Evolutionary conservation across 768 basidiomycete genomes (phyloP).

Genomic region (Fomitopsis pulvina): DNA sequence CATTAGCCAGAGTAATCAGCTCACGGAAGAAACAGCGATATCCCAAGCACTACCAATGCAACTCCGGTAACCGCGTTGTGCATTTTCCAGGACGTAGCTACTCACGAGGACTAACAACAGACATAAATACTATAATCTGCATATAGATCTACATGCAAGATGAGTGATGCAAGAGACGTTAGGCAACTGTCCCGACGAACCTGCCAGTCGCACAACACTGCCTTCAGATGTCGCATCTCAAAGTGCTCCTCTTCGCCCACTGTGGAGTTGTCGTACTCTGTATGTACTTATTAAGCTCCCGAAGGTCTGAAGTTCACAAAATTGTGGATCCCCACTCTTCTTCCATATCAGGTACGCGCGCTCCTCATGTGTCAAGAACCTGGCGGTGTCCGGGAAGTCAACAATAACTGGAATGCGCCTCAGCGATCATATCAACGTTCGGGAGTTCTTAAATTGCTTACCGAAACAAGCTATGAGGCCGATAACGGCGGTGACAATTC

Average conservation of each 20-base stretch:
- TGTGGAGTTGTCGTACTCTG: conserved; percentile 50
- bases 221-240: conserved; percentile 43
- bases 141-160: conserved; percentile 21
- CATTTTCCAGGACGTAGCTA: conserved; percentile 5
- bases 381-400: conserved; percentile 54
- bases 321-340: conserved; percentile 39
- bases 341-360: conserved; percentile 45
- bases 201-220: conserved; percentile 61
- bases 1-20: conserved; percentile 23
- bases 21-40: conserved; percentile 65
- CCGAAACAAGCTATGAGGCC: conserved; percentile 47
- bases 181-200: conserved; percentile 23
- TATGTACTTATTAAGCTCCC: background rate
- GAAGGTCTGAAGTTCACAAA: background rate
- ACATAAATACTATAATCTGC: conserved; percentile 53
- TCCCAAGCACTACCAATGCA: conserved; percentile 48
- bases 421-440: conserved; percentile 29
- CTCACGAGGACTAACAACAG: conserved; percentile 53
- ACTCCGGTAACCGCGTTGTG: background rate
- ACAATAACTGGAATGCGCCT: conserved; percentile 45
- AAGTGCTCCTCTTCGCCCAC: conserved; percentile 59
- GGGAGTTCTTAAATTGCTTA: conserved; percentile 16
- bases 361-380: conserved; percentile 56
- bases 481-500: conserved; percentile 51
- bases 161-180: too few relatives aligned